Evolutionary conservation across 371 early-diverging fungal genomes (phyloP).

Genomic region (Sporodiniella umbellata): DNA sequence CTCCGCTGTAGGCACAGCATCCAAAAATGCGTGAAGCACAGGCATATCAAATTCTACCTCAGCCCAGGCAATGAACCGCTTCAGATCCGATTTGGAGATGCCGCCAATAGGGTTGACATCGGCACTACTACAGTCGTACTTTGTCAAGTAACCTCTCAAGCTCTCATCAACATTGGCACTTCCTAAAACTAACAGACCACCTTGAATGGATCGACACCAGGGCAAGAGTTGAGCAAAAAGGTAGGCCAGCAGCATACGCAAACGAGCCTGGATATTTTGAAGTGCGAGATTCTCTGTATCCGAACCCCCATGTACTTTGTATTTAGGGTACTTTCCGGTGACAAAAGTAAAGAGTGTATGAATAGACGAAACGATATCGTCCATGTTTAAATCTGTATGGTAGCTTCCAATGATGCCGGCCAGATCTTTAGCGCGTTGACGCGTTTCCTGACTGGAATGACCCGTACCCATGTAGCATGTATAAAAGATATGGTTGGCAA

Average conservation of each 20-base stretch:
- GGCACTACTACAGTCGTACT: slow-evolving; percentile 97
- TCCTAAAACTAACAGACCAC: slow-evolving; percentile 88
- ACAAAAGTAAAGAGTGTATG: slow-evolving; percentile 72
- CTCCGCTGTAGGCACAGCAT: slow-evolving; percentile 94
- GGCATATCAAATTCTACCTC: slow-evolving; percentile 63
- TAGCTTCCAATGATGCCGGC: slow-evolving; percentile 88
- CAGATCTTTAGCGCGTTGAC: slow-evolving; percentile 74
- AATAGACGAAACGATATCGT: slow-evolving; percentile 74
- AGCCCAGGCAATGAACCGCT: slow-evolving; percentile 77
- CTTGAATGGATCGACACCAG: slow-evolving; percentile 78
- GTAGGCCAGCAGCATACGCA: slow-evolving; percentile 95
- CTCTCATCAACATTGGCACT: slow-evolving; percentile 97
- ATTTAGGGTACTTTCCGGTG: slow-evolving; percentile 78
- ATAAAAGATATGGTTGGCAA: slow-evolving; percentile 84
- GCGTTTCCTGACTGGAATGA: slow-evolving; percentile 88
- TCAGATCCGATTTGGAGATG: slow-evolving; percentile 89
- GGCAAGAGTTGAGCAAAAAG: slow-evolving; percentile 92
- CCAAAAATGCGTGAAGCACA: slow-evolving; percentile 75
- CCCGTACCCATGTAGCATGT: slow-evolving; percentile 95
- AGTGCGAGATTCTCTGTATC: slow-evolving; percentile 89
- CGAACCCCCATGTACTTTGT: slow-evolving; percentile 84
- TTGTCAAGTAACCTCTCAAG: slow-evolving; percentile 95
- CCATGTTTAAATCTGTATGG: slow-evolving; percentile 89
- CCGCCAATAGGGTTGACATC: slow-evolving; percentile 97
- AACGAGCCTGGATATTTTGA: slow-evolving; percentile 96